phyloP scores from a whole-genome alignment of 2,329 filamentous ascomycete genomes.

The Ascosphaera pollenicola region DNA sequence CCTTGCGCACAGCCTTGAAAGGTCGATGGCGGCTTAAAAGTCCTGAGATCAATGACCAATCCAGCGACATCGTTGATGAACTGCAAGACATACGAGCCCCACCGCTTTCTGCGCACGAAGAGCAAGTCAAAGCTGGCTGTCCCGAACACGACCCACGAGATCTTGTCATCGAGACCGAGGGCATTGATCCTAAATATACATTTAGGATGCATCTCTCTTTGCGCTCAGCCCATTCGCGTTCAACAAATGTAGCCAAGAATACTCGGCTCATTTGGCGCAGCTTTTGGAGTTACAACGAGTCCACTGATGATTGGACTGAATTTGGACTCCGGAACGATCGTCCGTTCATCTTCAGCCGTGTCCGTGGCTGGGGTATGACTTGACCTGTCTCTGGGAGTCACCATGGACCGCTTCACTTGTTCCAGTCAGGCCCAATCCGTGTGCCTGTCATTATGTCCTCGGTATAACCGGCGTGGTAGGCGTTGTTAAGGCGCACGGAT shows the following conservation, averaged over 20 bases:
- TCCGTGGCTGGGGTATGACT: constrained; percentile 33
- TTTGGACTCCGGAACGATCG: constrained; percentile 45
- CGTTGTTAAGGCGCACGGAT: too few species aligned
- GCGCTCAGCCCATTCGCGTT: constrained; percentile 28
- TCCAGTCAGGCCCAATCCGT: too few species aligned
- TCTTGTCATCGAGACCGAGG: constrained; percentile 69
- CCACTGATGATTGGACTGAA: constrained; percentile 78
- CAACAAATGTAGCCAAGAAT: constrained; percentile 37
- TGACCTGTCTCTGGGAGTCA: constrained; percentile 2
- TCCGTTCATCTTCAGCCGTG: constrained; percentile 38
- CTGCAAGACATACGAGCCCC: constrained; percentile 8
- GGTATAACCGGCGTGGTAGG: too few species aligned
- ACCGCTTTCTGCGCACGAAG: constrained; percentile 4
- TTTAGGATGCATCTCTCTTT: constrained; percentile 64
- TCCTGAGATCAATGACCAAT: constrained; percentile 13
- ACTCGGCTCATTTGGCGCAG: constrained; percentile 78
- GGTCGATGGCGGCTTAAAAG: constrained; percentile 46
- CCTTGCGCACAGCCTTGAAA: constrained; percentile 46
- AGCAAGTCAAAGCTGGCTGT: constrained; percentile 18
- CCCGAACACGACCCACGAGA: constrained; percentile 26
- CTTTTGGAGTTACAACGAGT: constrained; percentile 73
- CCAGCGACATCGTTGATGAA: neutral
- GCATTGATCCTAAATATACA: constrained; percentile 53
- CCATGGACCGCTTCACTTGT: too few species aligned
- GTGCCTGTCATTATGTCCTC: too few species aligned